phyloP scores from a whole-genome alignment of 371 early-diverging fungal genomes.

The Rhizopus delemar region DNA sequence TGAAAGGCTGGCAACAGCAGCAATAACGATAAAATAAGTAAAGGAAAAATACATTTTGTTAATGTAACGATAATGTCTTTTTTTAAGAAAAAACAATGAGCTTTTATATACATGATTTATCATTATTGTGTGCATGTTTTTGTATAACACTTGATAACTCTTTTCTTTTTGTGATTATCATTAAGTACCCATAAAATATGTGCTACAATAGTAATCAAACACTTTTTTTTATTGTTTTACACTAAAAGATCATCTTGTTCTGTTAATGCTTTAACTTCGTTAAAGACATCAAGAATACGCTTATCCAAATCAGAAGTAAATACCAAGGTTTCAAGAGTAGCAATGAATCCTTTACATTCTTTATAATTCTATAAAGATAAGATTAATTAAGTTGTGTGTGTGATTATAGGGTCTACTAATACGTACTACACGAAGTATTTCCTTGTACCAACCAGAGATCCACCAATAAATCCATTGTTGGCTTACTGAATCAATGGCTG shows the following conservation, averaged over 20 bases:
- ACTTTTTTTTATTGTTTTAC: background rate
- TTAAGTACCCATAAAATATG: background rate
- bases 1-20: background rate
- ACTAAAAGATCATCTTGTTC: slow-evolving; percentile 5
- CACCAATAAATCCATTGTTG: slow-evolving; percentile 65
- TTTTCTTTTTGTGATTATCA: background rate
- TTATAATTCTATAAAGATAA: slow-evolving; percentile 54
- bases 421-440: slow-evolving; percentile 68
- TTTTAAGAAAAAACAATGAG: background rate
- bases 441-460: slow-evolving; percentile 81
- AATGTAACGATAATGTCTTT: no score
- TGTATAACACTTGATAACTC: background rate
- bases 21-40: background rate
- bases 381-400: background rate
- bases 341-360: slow-evolving; percentile 64
- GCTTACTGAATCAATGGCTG: slow-evolving; percentile 41
- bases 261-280: slow-evolving; percentile 41
- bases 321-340: slow-evolving; percentile 69
- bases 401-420: background rate
- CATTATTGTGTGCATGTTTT: background rate
- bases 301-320: slow-evolving; percentile 68
- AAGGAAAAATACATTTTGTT: background rate
- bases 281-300: slow-evolving; percentile 56
- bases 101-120: background rate
- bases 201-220: background rate